These are phyloP conservation scores for Diaporthe eres DNA, from an alignment of 2,329 filamentous ascomycete species.

Conservation along the genomic window DNA sequence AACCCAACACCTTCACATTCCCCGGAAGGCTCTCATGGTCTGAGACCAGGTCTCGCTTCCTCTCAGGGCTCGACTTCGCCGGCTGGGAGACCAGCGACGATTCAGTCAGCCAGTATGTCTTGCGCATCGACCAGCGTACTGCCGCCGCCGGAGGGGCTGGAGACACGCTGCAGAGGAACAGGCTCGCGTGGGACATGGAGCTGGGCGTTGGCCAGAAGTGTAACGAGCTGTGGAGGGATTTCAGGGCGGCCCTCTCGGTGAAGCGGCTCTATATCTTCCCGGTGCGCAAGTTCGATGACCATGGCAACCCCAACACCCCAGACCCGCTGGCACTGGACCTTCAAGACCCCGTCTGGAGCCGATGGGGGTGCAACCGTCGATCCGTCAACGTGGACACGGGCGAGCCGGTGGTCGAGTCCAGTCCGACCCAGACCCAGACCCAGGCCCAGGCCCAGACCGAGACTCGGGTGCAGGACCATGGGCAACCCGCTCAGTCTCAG, in stretches of 20 bases:
- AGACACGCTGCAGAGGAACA: background rate
- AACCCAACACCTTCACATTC: background rate
- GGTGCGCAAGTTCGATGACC: background rate
- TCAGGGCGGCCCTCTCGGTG: background rate
- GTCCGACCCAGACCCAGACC: no score
- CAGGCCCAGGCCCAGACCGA: background rate
- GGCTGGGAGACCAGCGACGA: background rate
- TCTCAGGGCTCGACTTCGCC: background rate
- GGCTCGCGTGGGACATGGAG: constrained; percentile 1
- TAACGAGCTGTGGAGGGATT: background rate
- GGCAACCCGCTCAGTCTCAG: background rate
- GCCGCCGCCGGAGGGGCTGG: background rate
- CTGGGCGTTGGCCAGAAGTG: background rate
- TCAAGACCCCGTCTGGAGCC: background rate
- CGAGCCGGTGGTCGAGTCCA: background rate
- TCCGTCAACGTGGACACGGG: background rate
- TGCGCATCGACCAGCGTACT: constrained; percentile 23
- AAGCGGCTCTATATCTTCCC: background rate
- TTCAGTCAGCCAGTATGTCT: background rate
- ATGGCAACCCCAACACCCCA: background rate
- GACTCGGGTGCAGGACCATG: background rate
- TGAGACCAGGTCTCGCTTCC: background rate
- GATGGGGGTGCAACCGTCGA: constrained; percentile 21
- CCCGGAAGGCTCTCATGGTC: background rate
- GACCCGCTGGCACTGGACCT: background rate